Evolutionary conservation across 2,329 filamentous ascomycete species (phyloP).

Genomic region (Niveomyces coronatus): DNA sequence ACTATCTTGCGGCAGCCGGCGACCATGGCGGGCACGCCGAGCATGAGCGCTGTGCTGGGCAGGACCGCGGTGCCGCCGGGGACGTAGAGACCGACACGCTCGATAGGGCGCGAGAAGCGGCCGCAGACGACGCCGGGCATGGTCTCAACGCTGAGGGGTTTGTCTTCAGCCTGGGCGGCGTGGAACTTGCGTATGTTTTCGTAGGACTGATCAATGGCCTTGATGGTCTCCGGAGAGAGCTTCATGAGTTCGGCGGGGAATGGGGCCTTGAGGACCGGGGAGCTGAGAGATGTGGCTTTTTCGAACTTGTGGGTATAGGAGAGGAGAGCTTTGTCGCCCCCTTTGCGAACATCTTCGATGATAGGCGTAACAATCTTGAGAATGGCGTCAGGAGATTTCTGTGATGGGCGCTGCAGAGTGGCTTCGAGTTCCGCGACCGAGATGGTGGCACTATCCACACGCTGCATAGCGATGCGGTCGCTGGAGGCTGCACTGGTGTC

Average conservation of each 20-base stretch:
- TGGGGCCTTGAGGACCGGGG: constrained; percentile 80
- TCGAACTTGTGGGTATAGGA: constrained; percentile 98
- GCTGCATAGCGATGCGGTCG: constrained; percentile 68
- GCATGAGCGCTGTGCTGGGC: constrained; percentile 93
- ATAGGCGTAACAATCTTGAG: constrained; percentile 87
- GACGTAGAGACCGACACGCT: constrained; percentile 92
- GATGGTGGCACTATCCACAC: constrained; percentile 59
- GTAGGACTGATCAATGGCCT: constrained; percentile 88
- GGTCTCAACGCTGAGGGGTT: constrained; percentile 78
- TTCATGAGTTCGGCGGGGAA: constrained; percentile 83
- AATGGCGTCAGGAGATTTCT: constrained; percentile 89
- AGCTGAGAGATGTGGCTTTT: constrained; percentile 82
- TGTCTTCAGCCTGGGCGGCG: constrained; percentile 76
- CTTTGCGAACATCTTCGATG: constrained; percentile 71
- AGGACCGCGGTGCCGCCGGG: constrained; percentile 95
- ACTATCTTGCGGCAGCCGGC: constrained; percentile 94
- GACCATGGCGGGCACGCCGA: constrained; percentile 95
- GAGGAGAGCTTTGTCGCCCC: constrained; percentile 80
- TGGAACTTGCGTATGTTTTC: constrained; percentile 95
- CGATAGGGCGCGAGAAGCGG: constrained; percentile 84
- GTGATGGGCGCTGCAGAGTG: constrained; percentile 77
- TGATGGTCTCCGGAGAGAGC: constrained; percentile 68
- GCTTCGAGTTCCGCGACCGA: constrained; percentile 56
- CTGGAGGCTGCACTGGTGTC: constrained; percentile 26
- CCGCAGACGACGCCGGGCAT: constrained; percentile 97